Evolutionary conservation across 805 yeast species (phyloP), one percentile per base, ranked within the genome.

Genomic region (Metschnikowia lochheadii): DNA sequence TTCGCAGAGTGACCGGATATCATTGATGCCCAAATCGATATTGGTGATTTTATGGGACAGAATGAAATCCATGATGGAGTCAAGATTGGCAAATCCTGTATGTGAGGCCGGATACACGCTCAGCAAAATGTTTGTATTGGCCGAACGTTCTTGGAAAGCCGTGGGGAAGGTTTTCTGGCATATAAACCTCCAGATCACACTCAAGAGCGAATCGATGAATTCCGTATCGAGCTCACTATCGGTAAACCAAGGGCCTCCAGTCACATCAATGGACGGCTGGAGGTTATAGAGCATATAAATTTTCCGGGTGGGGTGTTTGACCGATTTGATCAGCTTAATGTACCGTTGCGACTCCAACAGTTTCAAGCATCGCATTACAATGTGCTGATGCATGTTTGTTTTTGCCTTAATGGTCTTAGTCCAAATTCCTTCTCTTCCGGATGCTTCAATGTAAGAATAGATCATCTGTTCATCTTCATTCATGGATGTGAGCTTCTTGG

Each of bases 181-280:
- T 8, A 89, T 84, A 66, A 73, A 92, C 57, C 94, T 77, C 96
- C 97, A 94, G 6, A 91, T 83, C 40, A 91, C 91, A 18, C 89
- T 82, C 56, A 89, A 67, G 49, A 94, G 70, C 44, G 89, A 82
- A 57, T 89, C 92, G 51, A 94, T 91, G 62, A 94, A 94, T 67
- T 92, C 98, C 2, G 89, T 83, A 64, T 94, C 99, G 50, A 94
- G 76, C 67, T 94, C 98, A 34, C 91, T 83, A 64, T 94, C 99
- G 0, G 97, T 90, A 64, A 91, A 94, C 99, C 99, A 94, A 3
- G 98, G 98, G 5, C 99, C 99, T 56, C 99, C 99, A 0, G 98
- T 94, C 36, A 94, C 94, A 57, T 92, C 98, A 32, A 89, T 84
- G 3, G 96, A 86, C 5, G 99, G 99, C 64, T 90, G 96, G 57